Base-by-base conservation (phyloP, 495 filamentous ascomycete species). In the Evansstolkia leycettana region DNA sequence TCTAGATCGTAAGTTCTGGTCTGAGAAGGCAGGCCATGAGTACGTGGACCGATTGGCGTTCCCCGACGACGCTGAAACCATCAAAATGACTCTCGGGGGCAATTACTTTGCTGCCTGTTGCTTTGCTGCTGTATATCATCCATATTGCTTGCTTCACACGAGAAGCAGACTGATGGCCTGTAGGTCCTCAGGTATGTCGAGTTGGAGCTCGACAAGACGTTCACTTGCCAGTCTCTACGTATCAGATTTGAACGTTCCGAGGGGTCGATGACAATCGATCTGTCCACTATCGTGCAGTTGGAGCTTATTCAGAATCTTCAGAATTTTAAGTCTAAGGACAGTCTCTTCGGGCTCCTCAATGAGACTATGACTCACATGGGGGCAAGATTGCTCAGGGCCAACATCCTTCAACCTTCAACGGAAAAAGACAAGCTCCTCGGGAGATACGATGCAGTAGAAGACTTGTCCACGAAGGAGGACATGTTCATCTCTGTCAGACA, bases 41-140 rank as follows among this genome's bases (percentile, higher is more conserved):
- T 82, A 83, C 50, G 78, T 95, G 35, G 73, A 89, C 35, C 67
- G 74, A 10, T 62, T 94, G 18, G 83, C 84, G 2, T 82, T 90
- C 51, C 58, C 65, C 7, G 74, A 84, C 37, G 81, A 94, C 49
- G 62, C 82, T 2, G 78, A 86, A 40, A 74, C 83, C 7, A 73
- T 94, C 49, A 85, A 80, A 45, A 66, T 83, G 18, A 75, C 78
- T 11, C 70, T 93, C 23, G 76, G 76, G 25, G 78, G 78, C 14
- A 92, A 93, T 42, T 95, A 85, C 57, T 95, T 89, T 58, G 84
- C 85, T 16, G 77, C 80, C 1, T 94, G 85, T 55, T 87, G 84
- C 46, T 80, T 93, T 48, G 77, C 84, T 38, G 92, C 92, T 29
- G 86, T 89, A 66, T 31, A 80, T 56, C 5, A 29, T n/a, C 14